Base-by-base conservation (phyloP, 2,329 filamentous ascomycete genomes). In the Ophiocordyceps camponoti-floridani region DNA sequence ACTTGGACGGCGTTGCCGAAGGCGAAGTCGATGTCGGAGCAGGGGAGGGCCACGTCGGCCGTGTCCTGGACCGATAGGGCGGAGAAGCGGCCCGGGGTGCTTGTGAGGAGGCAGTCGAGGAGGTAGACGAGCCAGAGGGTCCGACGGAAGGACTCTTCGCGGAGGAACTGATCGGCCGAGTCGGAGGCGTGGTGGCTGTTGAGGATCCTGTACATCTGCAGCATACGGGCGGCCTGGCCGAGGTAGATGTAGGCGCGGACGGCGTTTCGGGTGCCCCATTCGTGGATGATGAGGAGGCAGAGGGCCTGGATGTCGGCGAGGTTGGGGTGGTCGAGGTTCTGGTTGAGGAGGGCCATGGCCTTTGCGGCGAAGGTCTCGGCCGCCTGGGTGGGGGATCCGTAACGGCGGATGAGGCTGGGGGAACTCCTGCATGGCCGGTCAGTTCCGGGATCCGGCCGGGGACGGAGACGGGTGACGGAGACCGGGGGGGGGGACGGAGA, bases 71-170 rank as follows among this genome's bases (percentile, higher is more conserved):
- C 61, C 2, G 72, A 70, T 23, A 77, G 60, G 5, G 73, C 72
- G 2, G 74, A 67, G 52, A 71, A 72, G 27, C 74, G 73, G 44
- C 74, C 74, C 12, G 74, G 73, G 45, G 73, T 77, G 61, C 72
- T 76, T 16, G 73, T 77, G 40, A 78, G 60, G 50, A 78, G 70
- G 55, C 73, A 78, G 57, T 78, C 74, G 42, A 78, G 66, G 40
- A 78, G 72, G 56, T 78, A 77, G 49, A 77, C 72, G 45, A 78
- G 64, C 74, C 74, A 78, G 43, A 78, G 58, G 3, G 73, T 76
- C 33, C 74, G 72, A 43, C 74, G 72, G 56, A 76, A 72, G 1
- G 72, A 74, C 56, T 78, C 74, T 42, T 77, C 73, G 50, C 73
- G 70, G 12, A 76, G 66, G 54, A 77, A 78, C 51, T 72, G 70